Base-by-base conservation (phyloP, 768 basidiomycete genomes). In the Chiua virens region DNA sequence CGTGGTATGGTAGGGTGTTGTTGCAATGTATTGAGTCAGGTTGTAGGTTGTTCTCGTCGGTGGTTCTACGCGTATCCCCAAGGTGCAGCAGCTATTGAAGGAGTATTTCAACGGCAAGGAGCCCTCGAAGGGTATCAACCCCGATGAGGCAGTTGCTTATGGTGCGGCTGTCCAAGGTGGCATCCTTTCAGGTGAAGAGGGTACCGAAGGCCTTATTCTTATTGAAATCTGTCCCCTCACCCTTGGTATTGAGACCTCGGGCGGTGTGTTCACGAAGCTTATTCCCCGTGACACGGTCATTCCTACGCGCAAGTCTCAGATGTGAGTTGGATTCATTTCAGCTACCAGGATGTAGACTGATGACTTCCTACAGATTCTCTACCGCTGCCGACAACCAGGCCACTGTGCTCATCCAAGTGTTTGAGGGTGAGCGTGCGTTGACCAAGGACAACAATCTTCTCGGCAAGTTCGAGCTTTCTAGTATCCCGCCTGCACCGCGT, bases 361-460 rank as follows among this genome's bases (percentile, higher is more conserved):
- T 25, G 4, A 8, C 25, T 11, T 34, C 1, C 47, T 45, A 2
- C 18, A 79, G 76, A 67, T 91, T 89, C 78, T 87, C 86, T 6
- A 88, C 87, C 21, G 88, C 89, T 45, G 86, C 90, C 45, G 90
- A 93, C 66, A 93, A 92, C 78, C 89, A 98, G 75, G 92, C 90
- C 42, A 94, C 92, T 46, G 95, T 98, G 61, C 75, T 98, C 42
- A 95, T 98, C 73, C 95, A 98, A 73, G 96, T 98, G 57, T 98
- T 78, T 70, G 95, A 98, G 80, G 95, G 95, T 71, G 95, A 98
- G 76, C 93, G 96, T 67, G 85, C 92, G 42, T 76, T 97, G 64
- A 98, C 96, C 58, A 96, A 96, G 84, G 96, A 98, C 76, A 98
- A 97, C 83, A 96, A 97, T 77, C 86, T 88, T 44, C 88, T 98